A percentile compares a stretch with the other conserved stretches of the same genome.
phyloP scores from a whole-genome alignment of 768 basidiomycete genomes.

The Suillus subalutaceus region DNA sequence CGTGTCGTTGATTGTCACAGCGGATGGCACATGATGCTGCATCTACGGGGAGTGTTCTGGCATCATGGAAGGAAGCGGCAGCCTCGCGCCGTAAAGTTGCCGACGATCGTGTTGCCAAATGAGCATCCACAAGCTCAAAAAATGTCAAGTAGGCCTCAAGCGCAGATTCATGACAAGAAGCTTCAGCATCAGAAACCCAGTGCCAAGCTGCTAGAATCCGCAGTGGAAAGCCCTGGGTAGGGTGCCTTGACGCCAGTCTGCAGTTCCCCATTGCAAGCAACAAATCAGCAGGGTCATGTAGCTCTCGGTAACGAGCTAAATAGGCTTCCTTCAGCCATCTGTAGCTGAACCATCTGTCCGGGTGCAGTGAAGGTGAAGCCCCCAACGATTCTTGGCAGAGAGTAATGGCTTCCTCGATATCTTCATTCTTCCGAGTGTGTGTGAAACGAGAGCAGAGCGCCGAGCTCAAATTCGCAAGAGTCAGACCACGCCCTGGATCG shows the following conservation, averaged over 20 bases:
- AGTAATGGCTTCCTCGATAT: slow-evolving; percentile 27
- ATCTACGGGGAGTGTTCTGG: no score
- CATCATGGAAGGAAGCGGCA: no score
- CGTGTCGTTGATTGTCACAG: no score
- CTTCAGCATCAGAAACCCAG: no score
- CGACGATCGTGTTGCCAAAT: no score
- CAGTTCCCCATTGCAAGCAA: slow-evolving; percentile 18
- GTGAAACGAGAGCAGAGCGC: slow-evolving; percentile 22
- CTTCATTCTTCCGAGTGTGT: slow-evolving; percentile 7
- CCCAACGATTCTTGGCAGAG: slow-evolving; percentile 12
- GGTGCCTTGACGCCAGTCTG: slow-evolving; percentile 22
- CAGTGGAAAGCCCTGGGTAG: not conserved
- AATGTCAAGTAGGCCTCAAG: not conserved
- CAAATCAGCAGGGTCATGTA: slow-evolving; percentile 17
- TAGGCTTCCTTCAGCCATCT: no score
- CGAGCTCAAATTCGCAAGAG: slow-evolving; percentile 10
- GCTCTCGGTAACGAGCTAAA: no score
- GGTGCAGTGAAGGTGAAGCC: not conserved
- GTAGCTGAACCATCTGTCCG: not conserved
- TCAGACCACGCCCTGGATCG: slow-evolving; percentile 10
- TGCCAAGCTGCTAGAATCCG: no score
- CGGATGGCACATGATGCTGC: no score
- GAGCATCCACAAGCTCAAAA: no score
- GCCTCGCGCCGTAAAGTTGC: no score
- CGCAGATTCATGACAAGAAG: not conserved